Evolutionary conservation across 2,329 filamentous ascomycete genomes (phyloP).

Genomic region (Colletotrichum somersetense): DNA sequence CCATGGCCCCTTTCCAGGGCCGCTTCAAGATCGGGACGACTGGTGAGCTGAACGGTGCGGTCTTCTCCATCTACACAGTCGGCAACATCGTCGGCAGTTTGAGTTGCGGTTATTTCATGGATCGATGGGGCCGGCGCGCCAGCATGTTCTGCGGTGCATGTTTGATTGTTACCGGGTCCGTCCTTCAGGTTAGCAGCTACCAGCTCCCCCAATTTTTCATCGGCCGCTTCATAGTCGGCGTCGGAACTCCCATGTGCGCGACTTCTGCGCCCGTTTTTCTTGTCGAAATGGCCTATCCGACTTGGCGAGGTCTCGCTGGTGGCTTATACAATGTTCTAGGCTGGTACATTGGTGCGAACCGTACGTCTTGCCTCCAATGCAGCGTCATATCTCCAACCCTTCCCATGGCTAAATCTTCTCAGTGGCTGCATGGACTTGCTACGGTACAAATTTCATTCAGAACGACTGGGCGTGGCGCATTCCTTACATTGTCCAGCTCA

Average conservation of each 20-base stretch:
- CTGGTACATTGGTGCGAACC: constrained; percentile 43
- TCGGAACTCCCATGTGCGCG: constrained; percentile 39
- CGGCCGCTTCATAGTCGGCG: constrained; percentile 42
- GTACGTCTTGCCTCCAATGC: constrained; percentile 11
- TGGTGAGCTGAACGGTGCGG: constrained; percentile 37
- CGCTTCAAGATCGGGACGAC: constrained; percentile 41
- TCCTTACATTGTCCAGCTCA: constrained; percentile 59
- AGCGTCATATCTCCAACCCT: neutral
- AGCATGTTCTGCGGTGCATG: constrained; percentile 42
- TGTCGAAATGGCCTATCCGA: constrained; percentile 43
- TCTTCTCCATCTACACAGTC: constrained; percentile 43
- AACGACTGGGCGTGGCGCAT: constrained; percentile 64
- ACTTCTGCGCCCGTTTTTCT: constrained; percentile 42
- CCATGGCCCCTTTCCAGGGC: constrained; percentile 42
- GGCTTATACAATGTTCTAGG: constrained; percentile 43
- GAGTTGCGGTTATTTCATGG: constrained; percentile 43
- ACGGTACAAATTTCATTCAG: constrained; percentile 58
- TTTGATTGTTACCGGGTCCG: constrained; percentile 40
- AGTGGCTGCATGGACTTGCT: constrained; percentile 59
- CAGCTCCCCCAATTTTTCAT: constrained; percentile 42
- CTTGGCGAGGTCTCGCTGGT: constrained; percentile 43
- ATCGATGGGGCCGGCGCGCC: constrained; percentile 42
- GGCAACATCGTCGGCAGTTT: constrained; percentile 41
- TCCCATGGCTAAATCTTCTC: neutral
- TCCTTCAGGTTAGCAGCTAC: constrained; percentile 41